A percentile compares a stretch with the other conserved stretches of the same genome.
These are phyloP conservation scores for Tranzscheliella williamsii DNA, from an alignment of 1,284 basidiomycete species.

Conservation along the genomic window DNA sequence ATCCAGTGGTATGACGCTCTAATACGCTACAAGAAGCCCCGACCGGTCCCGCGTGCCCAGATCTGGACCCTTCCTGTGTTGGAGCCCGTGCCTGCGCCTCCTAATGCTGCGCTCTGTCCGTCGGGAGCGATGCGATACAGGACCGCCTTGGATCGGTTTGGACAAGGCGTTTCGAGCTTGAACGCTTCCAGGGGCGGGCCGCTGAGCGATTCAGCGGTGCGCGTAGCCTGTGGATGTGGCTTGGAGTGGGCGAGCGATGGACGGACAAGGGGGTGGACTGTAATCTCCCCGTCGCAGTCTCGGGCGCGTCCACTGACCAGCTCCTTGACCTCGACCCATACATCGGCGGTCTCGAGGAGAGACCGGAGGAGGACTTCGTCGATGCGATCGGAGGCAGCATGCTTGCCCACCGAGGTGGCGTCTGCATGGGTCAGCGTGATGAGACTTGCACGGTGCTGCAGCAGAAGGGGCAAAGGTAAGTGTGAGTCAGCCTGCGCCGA, in stretches of 20 bases:
- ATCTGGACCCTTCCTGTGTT: slow-evolving; percentile 30
- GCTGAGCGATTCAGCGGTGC: not conserved
- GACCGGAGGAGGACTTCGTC: slow-evolving; percentile 23
- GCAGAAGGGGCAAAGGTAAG: not conserved
- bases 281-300: slow-evolving; percentile 48
- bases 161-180: slow-evolving; percentile 36
- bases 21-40: slow-evolving; percentile 35
- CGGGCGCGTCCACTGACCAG: slow-evolving; percentile 38
- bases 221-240: too few species aligned
- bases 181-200: slow-evolving; percentile 24
- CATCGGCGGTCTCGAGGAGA: slow-evolving; percentile 22
- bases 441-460: slow-evolving; percentile 19
- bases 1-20: not conserved
- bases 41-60: slow-evolving; percentile 37
- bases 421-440: slow-evolving; percentile 39
- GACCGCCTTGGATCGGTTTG: slow-evolving; percentile 25
- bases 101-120: slow-evolving; percentile 30
- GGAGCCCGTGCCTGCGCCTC: slow-evolving; percentile 16
- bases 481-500: too few species aligned
- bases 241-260: slow-evolving; percentile 22
- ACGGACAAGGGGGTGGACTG: slow-evolving; percentile 30
- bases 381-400: slow-evolving; percentile 21
- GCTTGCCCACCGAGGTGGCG: slow-evolving; percentile 30
- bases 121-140: slow-evolving; percentile 38
- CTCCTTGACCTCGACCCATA: slow-evolving; percentile 45